These are phyloP conservation scores for Chaetoscypha palmicola DNA, from an alignment of 2,329 filamentous ascomycete genomes.

Conservation along the genomic window DNA sequence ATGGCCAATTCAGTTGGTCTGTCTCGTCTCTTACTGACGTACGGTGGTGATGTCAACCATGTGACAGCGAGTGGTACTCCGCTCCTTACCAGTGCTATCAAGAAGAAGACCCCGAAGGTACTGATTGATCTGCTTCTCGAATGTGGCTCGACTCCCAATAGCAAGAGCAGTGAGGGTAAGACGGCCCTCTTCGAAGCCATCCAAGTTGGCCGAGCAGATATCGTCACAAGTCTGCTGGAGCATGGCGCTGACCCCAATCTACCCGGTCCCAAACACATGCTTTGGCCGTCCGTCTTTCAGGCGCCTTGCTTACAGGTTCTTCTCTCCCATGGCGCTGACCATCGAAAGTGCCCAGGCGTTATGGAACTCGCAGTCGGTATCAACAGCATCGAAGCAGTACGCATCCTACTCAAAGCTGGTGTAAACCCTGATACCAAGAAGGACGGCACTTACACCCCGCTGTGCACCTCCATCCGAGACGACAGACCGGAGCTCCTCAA, in stretches of 20 bases:
- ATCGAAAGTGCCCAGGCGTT: conserved; percentile 52
- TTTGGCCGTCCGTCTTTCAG: conserved; percentile 58
- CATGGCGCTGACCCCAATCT: conserved; percentile 60
- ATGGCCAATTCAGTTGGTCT: conserved; percentile 48
- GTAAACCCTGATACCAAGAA: conserved; percentile 56
- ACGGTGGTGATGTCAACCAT: conserved; percentile 52
- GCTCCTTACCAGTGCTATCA: conserved; percentile 52
- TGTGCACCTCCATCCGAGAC: conserved; percentile 63
- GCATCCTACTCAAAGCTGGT: conserved; percentile 48
- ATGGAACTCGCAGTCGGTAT: conserved; percentile 58
- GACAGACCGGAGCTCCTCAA: conserved; percentile 55
- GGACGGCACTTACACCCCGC: conserved; percentile 60
- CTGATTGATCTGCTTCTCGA: conserved; percentile 53
- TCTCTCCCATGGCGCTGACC: conserved; percentile 51
- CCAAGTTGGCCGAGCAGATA: conserved; percentile 46
- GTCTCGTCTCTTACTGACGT: conserved; percentile 52
- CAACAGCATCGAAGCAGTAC: conserved; percentile 57
- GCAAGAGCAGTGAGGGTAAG: conserved; percentile 54
- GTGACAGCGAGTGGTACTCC: conserved; percentile 52
- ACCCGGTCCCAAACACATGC: conserved; percentile 60
- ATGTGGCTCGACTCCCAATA: conserved; percentile 52
- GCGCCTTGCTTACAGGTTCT: conserved; percentile 51
- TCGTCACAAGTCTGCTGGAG: conserved; percentile 47
- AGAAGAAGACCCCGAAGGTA: conserved; percentile 46
- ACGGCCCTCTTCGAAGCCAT: conserved; percentile 59